phyloP scores from a whole-genome alignment of 129 eudicot genomes.

The Flaveria robusta region DNA sequence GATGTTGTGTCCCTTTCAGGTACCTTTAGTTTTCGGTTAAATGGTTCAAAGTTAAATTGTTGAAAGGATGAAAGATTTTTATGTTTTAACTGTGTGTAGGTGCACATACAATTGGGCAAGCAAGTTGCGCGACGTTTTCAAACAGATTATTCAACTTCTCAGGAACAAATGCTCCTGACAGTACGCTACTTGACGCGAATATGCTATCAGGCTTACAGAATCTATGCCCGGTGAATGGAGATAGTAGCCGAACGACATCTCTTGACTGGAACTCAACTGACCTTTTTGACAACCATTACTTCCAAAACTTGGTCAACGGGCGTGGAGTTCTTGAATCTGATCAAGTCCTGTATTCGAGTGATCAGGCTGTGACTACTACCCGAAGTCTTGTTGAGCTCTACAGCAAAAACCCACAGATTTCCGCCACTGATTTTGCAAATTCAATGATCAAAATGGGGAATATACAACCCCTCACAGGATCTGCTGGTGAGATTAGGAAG shows the following conservation, averaged over 20 bases:
- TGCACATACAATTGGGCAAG: constrained; percentile 47
- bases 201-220: constrained; percentile 43
- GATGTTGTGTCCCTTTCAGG: constrained; percentile 80
- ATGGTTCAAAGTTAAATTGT: background rate
- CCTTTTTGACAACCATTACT: constrained; percentile 43
- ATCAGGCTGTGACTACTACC: constrained; percentile 28
- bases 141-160: constrained; percentile 43
- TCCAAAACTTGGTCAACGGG: constrained; percentile 44
- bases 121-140: constrained; percentile 39
- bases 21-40: constrained; percentile 10
- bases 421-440: constrained; percentile 33
- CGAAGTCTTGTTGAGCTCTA: constrained; percentile 38
- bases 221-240: constrained; percentile 36
- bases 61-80: no score
- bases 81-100: constrained; percentile 18
- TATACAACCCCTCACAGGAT: constrained; percentile 46
- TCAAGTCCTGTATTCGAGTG: constrained; percentile 43
- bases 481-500: constrained; percentile 44
- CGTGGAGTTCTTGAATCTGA: constrained; percentile 44
- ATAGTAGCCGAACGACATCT: constrained; percentile 24
- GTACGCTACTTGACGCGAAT: constrained; percentile 30
- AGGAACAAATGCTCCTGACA: constrained; percentile 39
- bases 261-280: constrained; percentile 45
- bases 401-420: constrained; percentile 18
- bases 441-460: constrained; percentile 56